These are phyloP conservation scores for Aspergillus clavatus DNA, from an alignment of 2,329 filamentous ascomycete species.

Conservation along the genomic window DNA sequence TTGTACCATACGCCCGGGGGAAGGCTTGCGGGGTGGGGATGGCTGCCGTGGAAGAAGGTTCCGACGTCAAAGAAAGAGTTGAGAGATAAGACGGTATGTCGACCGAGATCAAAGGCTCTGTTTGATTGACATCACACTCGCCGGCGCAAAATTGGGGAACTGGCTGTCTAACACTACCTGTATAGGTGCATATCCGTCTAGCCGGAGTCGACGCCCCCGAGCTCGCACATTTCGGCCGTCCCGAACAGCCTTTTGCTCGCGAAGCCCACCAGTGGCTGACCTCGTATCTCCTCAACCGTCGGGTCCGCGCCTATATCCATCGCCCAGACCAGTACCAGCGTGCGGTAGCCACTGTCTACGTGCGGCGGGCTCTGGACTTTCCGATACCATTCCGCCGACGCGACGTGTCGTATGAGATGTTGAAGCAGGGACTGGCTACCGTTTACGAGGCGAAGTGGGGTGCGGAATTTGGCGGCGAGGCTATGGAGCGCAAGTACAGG, in stretches of 20 bases:
- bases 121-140: too few species aligned
- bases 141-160: too few species aligned
- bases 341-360: slow-evolving; percentile 78
- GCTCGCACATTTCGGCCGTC: slow-evolving; percentile 82
- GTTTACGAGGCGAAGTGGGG: slow-evolving; percentile 91
- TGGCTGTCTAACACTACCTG: neutral
- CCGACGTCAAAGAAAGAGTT: slow-evolving; percentile 65
- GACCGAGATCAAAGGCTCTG: too few species aligned
- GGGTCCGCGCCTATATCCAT: slow-evolving; percentile 78
- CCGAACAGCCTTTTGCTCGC: slow-evolving; percentile 74
- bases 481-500: slow-evolving; percentile 46
- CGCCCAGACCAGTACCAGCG: slow-evolving; percentile 88
- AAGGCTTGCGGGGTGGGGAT: slow-evolving; percentile 82
- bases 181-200: slow-evolving; percentile 77
- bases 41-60: slow-evolving; percentile 67
- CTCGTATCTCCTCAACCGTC: slow-evolving; percentile 62
- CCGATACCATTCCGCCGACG: slow-evolving; percentile 51
- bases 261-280: slow-evolving; percentile 82
- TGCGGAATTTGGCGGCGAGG: slow-evolving; percentile 75
- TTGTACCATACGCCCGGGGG: slow-evolving; percentile 95
- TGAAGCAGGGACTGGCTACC: slow-evolving; percentile 77
- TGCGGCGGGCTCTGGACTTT: slow-evolving; percentile 51
- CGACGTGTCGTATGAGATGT: slow-evolving; percentile 87
- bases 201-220: slow-evolving; percentile 94
- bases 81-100: slow-evolving; percentile 70